phyloP scores from a whole-genome alignment of 2,329 filamentous ascomycete genomes.

The Huntiella decipiens region DNA sequence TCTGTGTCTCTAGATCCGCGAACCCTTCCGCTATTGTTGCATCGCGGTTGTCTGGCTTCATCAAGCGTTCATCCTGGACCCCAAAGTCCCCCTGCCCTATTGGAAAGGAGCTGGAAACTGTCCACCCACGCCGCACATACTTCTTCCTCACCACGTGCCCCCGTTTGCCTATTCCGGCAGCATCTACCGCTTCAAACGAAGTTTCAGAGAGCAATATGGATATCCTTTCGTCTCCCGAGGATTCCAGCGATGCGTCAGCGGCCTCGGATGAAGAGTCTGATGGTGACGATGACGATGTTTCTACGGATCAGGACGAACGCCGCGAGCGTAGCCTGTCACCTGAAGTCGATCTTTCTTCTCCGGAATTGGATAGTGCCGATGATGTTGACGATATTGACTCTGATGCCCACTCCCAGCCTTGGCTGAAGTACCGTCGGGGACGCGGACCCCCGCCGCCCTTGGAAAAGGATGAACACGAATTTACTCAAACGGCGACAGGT shows the following conservation, averaged over 20 bases:
- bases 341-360: slow-evolving; percentile 76
- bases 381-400: slow-evolving; percentile 41
- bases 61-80: slow-evolving; percentile 72
- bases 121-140: slow-evolving; percentile 87
- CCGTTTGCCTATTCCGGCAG: slow-evolving; percentile 53
- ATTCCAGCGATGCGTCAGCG: slow-evolving; percentile 49
- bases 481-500: slow-evolving; percentile 82
- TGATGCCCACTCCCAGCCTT: slow-evolving; percentile 29
- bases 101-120: slow-evolving; percentile 78
- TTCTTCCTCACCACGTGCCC: slow-evolving; percentile 86
- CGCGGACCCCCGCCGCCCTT: slow-evolving; percentile 72
- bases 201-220: slow-evolving; percentile 6
- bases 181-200: neutral
- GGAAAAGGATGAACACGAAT: slow-evolving; percentile 89
- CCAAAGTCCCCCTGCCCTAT: slow-evolving; percentile 65
- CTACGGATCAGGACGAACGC: slow-evolving; percentile 21
- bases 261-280: slow-evolving; percentile 15
- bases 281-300: slow-evolving; percentile 46
- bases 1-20: slow-evolving; percentile 49
- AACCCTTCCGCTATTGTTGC: slow-evolving; percentile 93
- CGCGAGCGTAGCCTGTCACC: slow-evolving; percentile 71
- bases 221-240: slow-evolving; percentile 63
- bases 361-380: slow-evolving; percentile 47
- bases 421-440: slow-evolving; percentile 19
- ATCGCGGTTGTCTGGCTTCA: slow-evolving; percentile 71